phyloP scores from a whole-genome alignment of 2,329 filamentous ascomycete genomes.

The Diaporthe velutina region DNA sequence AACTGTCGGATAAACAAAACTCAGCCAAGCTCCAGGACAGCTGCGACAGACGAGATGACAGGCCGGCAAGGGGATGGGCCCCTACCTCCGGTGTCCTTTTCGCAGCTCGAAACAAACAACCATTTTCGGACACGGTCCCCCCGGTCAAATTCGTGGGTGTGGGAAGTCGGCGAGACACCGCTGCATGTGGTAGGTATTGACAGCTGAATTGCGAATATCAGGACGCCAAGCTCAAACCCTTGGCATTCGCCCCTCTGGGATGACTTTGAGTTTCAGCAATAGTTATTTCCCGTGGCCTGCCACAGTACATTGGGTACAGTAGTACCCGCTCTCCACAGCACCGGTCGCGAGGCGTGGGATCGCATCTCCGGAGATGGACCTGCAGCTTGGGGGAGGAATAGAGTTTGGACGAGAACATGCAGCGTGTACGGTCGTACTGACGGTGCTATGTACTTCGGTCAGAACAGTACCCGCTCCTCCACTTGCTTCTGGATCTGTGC shows the following conservation, averaged over 20 bases:
- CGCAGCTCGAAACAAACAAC: slow-evolving; percentile 17
- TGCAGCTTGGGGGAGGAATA: slow-evolving; percentile 22
- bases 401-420: slow-evolving; percentile 30
- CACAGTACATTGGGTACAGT: slow-evolving; percentile 9
- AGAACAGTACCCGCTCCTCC: slow-evolving; percentile 12
- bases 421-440: not conserved
- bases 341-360: slow-evolving; percentile 21
- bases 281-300: slow-evolving; percentile 11
- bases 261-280: slow-evolving; percentile 37
- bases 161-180: slow-evolving; percentile 3
- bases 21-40: slow-evolving; percentile 9
- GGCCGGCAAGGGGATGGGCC: not conserved
- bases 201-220: not conserved
- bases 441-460: slow-evolving; percentile 5
- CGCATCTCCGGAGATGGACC: slow-evolving; percentile 23
- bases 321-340: slow-evolving; percentile 10
- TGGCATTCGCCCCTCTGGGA: slow-evolving; percentile 36
- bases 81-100: not conserved
- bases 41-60: slow-evolving; percentile 22
- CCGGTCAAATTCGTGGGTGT: not conserved
- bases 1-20: slow-evolving; percentile 11
- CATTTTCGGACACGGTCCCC: not conserved
- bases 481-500: slow-evolving; percentile 16
- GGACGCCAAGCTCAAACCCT: slow-evolving; percentile 6
- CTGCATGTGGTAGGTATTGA: not conserved